Evolutionary conservation across 139 green algal species (phyloP).

Genomic region (Bryopsis sp.): DNA sequence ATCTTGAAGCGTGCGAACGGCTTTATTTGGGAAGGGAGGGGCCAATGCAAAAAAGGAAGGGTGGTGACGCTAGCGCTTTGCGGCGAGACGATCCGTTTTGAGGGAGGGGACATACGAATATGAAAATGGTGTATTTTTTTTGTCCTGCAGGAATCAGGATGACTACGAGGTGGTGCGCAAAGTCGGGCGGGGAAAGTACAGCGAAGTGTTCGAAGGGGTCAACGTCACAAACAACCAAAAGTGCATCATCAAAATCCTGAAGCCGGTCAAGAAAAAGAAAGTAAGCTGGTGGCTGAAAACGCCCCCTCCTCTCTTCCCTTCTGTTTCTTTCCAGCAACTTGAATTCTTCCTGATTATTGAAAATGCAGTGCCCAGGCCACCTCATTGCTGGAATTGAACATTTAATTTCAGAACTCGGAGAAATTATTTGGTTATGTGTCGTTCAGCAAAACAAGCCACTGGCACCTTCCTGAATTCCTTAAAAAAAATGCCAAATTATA

Average conservation of each 20-base stretch:
- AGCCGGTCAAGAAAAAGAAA: slow-evolving; percentile 18
- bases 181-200: not conserved
- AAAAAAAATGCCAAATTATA: not conserved
- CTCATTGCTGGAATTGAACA: not conserved
- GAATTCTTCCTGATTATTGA: not conserved
- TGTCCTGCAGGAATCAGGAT: not conserved
- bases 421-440: not conserved
- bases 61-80: not conserved
- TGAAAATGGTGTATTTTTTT: no score
- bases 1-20: not conserved
- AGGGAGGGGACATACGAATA: no score
- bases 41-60: not conserved
- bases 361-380: not conserved
- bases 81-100: no score
- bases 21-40: not conserved
- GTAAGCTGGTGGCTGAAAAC: not conserved
- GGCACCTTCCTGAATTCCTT: not conserved
- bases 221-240: not conserved
- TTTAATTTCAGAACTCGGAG: not conserved
- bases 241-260: slow-evolving; percentile 20
- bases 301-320: not conserved
- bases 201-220: slow-evolving; percentile 12
- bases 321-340: not conserved
- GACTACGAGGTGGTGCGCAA: not conserved
- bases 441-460: not conserved